phyloP scores from a whole-genome alignment of 192 early-diverging fungal species.

The Coemansia sp. region DNA sequence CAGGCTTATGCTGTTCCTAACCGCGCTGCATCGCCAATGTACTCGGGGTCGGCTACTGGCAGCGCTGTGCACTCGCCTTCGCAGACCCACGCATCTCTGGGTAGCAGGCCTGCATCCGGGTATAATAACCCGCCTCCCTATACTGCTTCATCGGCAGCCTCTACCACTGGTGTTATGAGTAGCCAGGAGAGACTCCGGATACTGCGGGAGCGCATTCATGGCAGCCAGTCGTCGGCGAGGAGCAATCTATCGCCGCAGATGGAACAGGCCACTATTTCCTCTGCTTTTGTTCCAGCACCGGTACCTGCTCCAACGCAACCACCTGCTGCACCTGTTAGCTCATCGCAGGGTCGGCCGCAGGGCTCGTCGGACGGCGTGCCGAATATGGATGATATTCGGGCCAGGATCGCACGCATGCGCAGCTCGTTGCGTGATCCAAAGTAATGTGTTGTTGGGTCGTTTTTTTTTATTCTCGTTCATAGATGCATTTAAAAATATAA shows the following conservation, averaged over 20 bases:
- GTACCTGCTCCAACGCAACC: not conserved
- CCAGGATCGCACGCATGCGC: slow-evolving; percentile 32
- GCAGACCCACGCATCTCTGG: slow-evolving; percentile 4
- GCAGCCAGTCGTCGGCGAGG: not conserved
- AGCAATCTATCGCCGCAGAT: slow-evolving; percentile 2
- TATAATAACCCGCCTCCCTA: not conserved
- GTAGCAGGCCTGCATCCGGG: not conserved
- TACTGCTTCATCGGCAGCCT: not conserved
- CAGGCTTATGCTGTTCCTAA: slow-evolving; percentile 12
- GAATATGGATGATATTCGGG: slow-evolving; percentile 28
- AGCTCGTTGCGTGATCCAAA: slow-evolving; percentile 26
- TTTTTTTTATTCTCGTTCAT: not conserved
- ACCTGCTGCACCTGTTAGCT: not conserved
- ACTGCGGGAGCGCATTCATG: slow-evolving; percentile 36
- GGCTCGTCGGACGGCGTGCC: slow-evolving; percentile 6
- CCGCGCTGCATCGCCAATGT: slow-evolving; percentile 14
- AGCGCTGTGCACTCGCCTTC: slow-evolving; percentile 16
- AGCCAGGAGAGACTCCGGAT: slow-evolving; percentile 24
- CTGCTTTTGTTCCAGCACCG: not conserved
- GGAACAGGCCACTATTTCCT: slow-evolving; percentile 5
- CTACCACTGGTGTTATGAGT: not conserved
- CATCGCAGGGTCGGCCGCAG: not conserved
- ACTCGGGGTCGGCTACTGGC: slow-evolving; percentile 5
- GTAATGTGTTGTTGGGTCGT: not conserved
- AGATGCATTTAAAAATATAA: not conserved